Conservation (phyloP, 352 stramenopile genomes). For the Phytopythium sindhum region DNA sequence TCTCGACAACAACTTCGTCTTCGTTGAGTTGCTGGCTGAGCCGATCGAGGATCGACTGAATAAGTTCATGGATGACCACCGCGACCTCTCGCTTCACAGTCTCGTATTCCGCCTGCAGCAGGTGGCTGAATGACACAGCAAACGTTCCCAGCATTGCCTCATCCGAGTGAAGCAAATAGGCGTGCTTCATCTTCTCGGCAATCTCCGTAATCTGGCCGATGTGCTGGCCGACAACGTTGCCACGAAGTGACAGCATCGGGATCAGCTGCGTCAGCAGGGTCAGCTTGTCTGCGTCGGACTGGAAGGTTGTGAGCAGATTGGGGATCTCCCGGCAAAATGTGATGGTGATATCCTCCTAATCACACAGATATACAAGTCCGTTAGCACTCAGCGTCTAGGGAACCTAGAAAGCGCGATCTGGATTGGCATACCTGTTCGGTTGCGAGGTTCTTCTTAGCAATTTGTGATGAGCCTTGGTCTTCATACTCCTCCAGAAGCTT, state of each 20-base stretch:
- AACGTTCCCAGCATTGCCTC: slow-evolving; percentile 69
- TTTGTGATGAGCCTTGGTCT: slow-evolving; percentile 17
- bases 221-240: slow-evolving; percentile 67
- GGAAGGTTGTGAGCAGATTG: slow-evolving; percentile 65
- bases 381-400: background rate
- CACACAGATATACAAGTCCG: background rate
- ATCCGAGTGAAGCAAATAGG: slow-evolving; percentile 63
- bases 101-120: slow-evolving; percentile 69
- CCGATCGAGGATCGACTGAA: slow-evolving; percentile 69
- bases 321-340: slow-evolving; percentile 82
- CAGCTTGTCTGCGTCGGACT: slow-evolving; percentile 80
- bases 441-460: slow-evolving; percentile 46
- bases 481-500: slow-evolving; percentile 43
- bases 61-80: slow-evolving; percentile 66
- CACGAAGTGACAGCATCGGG: slow-evolving; percentile 57
- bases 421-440: slow-evolving; percentile 42
- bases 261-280: slow-evolving; percentile 72
- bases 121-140: slow-evolving; percentile 59
- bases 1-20: slow-evolving; percentile 40
- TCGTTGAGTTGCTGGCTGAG: slow-evolving; percentile 44
- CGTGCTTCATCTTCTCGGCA: slow-evolving; percentile 74
- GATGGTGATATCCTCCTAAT: slow-evolving; percentile 73
- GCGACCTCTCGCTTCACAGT: slow-evolving; percentile 79
- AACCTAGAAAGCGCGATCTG: background rate
- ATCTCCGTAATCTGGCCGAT: slow-evolving; percentile 62